These are phyloP conservation scores for Neurospora sp. DNA, from an alignment of 495 filamentous ascomycete genomes.

Conservation along the genomic window DNA sequence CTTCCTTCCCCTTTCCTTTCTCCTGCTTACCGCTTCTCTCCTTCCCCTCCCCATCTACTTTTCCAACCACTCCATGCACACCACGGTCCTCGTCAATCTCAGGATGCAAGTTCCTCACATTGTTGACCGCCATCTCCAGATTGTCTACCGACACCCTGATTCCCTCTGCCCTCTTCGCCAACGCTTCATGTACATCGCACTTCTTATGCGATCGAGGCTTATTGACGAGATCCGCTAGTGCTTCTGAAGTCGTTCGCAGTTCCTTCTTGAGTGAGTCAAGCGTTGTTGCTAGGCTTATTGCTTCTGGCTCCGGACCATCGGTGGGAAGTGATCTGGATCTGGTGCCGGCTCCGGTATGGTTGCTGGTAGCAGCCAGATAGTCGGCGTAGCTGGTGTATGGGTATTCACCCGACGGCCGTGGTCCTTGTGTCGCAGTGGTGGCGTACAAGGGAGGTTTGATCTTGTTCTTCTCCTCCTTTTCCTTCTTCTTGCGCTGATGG, in stretches of 20 bases:
- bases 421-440: not conserved
- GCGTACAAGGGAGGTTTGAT: not conserved
- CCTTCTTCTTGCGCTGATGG: constrained; percentile 4
- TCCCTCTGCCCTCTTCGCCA: constrained; percentile 12
- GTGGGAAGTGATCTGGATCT: not conserved
- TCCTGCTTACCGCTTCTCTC: not conserved
- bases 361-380: not conserved
- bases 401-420: not conserved
- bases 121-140: constrained; percentile 14
- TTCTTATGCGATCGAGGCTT: constrained; percentile 5
- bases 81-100: not conserved
- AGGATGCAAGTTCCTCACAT: constrained; percentile 20
- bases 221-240: constrained; percentile 5
- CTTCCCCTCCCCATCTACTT: not conserved
- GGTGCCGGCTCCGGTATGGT: not conserved
- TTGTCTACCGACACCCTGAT: constrained; percentile 9
- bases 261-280: constrained; percentile 13
- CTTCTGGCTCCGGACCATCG: not conserved
- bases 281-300: constrained; percentile 6
- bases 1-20: not conserved
- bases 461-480: not conserved
- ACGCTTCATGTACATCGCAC: constrained; percentile 11
- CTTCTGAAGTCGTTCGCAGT: constrained; percentile 10
- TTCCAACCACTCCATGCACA: not conserved
- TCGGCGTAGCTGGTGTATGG: not conserved